Evolutionary conservation across 352 stramenopile genomes (phyloP), one percentile per base, ranked within the genome.

Genomic region (Globisporangium apiculatum): DNA sequence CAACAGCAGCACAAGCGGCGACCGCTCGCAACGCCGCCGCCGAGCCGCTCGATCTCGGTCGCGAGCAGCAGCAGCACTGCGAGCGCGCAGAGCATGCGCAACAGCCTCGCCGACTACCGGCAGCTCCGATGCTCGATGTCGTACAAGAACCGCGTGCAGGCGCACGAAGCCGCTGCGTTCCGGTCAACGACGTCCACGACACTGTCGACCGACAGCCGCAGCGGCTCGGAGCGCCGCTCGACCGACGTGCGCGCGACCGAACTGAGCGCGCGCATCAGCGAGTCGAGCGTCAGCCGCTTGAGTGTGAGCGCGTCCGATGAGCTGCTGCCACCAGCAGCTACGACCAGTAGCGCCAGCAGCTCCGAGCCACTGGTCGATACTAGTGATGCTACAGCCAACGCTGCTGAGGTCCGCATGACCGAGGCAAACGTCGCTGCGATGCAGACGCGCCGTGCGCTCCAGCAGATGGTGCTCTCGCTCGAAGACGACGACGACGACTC

Each of bases 71-170:
- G 50, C 49, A 67, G 57, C 51, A 57, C 49, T 42, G 11, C 56
- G 36, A 60, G 56, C 31, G 55, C 61, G 12, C 57, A 64, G 51
- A 53, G 56, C 42, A 62, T 63, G 58, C 48, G 48, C 52, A 67
- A 53, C 55, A 67, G 55, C 48, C 71, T 94, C 45, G 81, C 77
- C 0, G 76, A 86, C 50, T 94, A 88, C 63, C 71, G 76, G 4
- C 80, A 94, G 66, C 70, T 94, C 35, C 77, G 76, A 52, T 90
- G 77, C 67, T 92, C 82, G 50, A 94, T 94, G 84, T 85, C 72
- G 36, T 94, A 94, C 73, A 94, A 91, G 69, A 94, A 91, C 69
- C 84, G 82, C 47, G 59, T 69, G 31, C 68, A 49, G 31, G 40
- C 43, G 17, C 71, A 76, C 24, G 54, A 60, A n/a, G 5, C 12